Evolutionary conservation across 75 land plant genomes (phyloP).

Genomic region (Sequoiadendron giganteum): DNA sequence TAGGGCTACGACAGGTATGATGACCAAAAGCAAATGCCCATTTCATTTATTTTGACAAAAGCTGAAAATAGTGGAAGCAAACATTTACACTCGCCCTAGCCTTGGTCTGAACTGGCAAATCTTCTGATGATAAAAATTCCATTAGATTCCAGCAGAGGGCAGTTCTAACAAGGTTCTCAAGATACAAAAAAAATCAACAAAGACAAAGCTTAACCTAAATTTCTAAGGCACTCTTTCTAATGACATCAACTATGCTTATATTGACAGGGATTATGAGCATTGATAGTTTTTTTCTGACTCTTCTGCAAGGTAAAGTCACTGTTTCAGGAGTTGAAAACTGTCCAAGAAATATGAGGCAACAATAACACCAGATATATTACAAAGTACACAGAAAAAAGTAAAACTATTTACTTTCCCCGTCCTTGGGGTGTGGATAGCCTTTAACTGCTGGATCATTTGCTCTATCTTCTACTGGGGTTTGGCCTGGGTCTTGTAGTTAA

Average conservation of each 20-base stretch:
- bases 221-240: not conserved
- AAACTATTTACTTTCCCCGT: not conserved
- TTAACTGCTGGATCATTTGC: not conserved
- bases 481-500: not conserved
- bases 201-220: not conserved
- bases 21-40: not conserved
- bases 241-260: not conserved
- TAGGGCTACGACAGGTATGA: not conserved
- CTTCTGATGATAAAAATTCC: not conserved
- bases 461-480: not conserved
- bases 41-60: not conserved
- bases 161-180: not conserved
- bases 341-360: not conserved
- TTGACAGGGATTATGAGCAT: not conserved
- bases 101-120: not conserved
- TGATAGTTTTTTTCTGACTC: not conserved
- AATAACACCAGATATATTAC: not conserved
- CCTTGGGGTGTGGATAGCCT: not conserved
- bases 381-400: not conserved
- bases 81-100: not conserved
- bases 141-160: not conserved
- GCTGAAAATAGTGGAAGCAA: not conserved
- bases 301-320: not conserved
- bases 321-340: not conserved
- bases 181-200: not conserved